Percentiles rank a stretch among this genome's conserved stretches.
Conservation (phyloP, 352 stramenopile genomes). For the Globisporangium radiosum region DNA sequence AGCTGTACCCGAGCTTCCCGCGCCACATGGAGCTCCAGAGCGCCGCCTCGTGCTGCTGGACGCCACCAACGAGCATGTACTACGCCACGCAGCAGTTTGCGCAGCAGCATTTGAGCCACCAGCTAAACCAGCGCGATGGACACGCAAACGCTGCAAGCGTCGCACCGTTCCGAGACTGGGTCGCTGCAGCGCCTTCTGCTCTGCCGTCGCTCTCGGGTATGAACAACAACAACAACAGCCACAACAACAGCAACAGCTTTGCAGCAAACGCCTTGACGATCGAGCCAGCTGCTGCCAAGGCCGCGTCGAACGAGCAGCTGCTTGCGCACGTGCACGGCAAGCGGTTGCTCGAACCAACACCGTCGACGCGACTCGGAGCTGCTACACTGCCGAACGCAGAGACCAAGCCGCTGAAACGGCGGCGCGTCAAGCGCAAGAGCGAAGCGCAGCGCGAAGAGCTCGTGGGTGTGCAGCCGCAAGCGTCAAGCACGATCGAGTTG, state of each 20-base stretch:
- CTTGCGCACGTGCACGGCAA: conserved; percentile 20
- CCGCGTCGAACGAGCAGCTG: conserved; percentile 21
- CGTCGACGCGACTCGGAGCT: too few species aligned
- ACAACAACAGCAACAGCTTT: neutral
- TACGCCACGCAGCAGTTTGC: neutral
- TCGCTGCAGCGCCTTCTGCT: neutral
- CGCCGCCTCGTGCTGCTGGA: conserved; percentile 11
- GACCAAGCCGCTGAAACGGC: conserved; percentile 10
- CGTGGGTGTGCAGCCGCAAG: conserved; percentile 1
- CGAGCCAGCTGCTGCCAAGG: conserved; percentile 40
- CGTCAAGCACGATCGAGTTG: conserved; percentile 20
- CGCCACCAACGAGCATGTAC: conserved; percentile 1
- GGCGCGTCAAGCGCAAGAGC: conserved; percentile 1
- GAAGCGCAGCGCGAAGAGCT: conserved; percentile 10
- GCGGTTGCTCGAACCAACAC: conserved; percentile 21
- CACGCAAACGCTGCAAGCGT: neutral
- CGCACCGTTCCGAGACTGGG: neutral
- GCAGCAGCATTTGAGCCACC: neutral
- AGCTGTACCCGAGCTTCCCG: conserved; percentile 17
- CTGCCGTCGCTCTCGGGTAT: neutral
- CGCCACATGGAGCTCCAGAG: conserved; percentile 25
- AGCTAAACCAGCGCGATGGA: neutral
- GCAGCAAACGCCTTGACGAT: conserved; percentile 26
- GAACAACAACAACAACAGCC: neutral
- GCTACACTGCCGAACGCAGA: too few species aligned